Conservation (phyloP, 2,329 filamentous ascomycete genomes). For the Coniochaeta prunicola region DNA sequence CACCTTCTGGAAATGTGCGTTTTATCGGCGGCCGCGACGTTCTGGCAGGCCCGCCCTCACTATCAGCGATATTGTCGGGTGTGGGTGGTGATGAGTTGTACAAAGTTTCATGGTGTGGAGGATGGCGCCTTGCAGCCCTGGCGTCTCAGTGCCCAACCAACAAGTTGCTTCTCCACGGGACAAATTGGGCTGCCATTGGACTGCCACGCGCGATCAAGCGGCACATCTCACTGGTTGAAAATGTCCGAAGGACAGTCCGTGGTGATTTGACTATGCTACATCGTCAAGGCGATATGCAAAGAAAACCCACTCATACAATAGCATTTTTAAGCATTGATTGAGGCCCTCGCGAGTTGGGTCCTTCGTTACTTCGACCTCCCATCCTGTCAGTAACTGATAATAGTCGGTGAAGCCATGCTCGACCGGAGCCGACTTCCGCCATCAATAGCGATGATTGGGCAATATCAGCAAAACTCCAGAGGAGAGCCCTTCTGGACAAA, state of each 20-base stretch:
- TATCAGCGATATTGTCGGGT: constrained; percentile 12
- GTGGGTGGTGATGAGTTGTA: constrained; percentile 41
- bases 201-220: constrained; percentile 8
- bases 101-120: constrained; percentile 19
- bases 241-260: constrained; percentile 16
- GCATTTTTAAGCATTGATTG: not conserved
- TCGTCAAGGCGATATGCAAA: not conserved
- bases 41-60: not conserved
- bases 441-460: too few species aligned
- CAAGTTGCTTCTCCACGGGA: constrained; percentile 20
- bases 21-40: not conserved
- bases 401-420: too few species aligned
- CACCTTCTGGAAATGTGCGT: not conserved
- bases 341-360: not conserved
- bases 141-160: constrained; percentile 43
- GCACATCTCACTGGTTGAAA: constrained; percentile 6
- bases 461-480: too few species aligned
- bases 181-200: constrained; percentile 28
- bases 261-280: too few species aligned
- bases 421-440: too few species aligned
- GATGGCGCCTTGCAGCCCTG: constrained; percentile 33
- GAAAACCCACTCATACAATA: not conserved
- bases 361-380: too few species aligned
- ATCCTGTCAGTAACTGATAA: too few species aligned
- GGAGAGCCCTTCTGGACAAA: too few species aligned